phyloP scores from a whole-genome alignment of 495 filamentous ascomycete species.

The Penicillium coprophilum region DNA sequence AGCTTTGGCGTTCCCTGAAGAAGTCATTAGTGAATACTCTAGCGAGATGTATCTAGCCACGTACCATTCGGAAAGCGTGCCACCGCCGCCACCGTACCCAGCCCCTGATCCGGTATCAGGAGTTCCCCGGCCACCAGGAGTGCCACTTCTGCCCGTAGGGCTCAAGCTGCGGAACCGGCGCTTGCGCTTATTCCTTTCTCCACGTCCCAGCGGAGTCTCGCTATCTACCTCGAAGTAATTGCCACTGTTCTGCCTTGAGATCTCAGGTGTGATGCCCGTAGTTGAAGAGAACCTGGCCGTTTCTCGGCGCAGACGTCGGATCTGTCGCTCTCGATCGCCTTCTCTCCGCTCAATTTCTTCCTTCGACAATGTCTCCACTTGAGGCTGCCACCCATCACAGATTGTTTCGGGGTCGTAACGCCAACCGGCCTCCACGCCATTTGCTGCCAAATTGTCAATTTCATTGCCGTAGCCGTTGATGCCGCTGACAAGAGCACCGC shows the following conservation, averaged over 20 bases:
- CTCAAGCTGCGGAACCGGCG: constrained; percentile 86
- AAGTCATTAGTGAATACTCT: constrained; percentile 16
- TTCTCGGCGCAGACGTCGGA: constrained; percentile 80
- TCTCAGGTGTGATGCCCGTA: constrained; percentile 67
- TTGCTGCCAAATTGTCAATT: constrained; percentile 85
- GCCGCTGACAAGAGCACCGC: constrained; percentile 72
- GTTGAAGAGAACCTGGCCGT: constrained; percentile 89
- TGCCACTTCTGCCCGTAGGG: constrained; percentile 64
- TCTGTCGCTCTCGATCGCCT: constrained; percentile 88
- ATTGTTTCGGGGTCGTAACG: constrained; percentile 88
- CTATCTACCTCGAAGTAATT: constrained; percentile 61
- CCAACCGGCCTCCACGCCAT: constrained; percentile 82
- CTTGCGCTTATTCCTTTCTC: constrained; percentile 92
- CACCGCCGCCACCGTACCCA: constrained; percentile 65
- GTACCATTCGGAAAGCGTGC: constrained; percentile 69
- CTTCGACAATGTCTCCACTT: constrained; percentile 83
- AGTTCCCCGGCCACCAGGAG: constrained; percentile 70
- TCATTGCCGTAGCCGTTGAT: constrained; percentile 70
- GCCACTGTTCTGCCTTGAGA: constrained; percentile 54
- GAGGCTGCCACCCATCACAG: constrained; percentile 91
- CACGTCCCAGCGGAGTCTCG: constrained; percentile 74
- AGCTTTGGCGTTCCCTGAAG: constrained; percentile 70
- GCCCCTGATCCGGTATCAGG: constrained; percentile 68
- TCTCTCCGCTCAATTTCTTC: constrained; percentile 98
- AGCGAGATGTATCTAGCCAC: constrained; percentile 11